phyloP scores from a whole-genome alignment of 2,329 filamentous ascomycete genomes.

The Aspergillus hiratsukae region DNA sequence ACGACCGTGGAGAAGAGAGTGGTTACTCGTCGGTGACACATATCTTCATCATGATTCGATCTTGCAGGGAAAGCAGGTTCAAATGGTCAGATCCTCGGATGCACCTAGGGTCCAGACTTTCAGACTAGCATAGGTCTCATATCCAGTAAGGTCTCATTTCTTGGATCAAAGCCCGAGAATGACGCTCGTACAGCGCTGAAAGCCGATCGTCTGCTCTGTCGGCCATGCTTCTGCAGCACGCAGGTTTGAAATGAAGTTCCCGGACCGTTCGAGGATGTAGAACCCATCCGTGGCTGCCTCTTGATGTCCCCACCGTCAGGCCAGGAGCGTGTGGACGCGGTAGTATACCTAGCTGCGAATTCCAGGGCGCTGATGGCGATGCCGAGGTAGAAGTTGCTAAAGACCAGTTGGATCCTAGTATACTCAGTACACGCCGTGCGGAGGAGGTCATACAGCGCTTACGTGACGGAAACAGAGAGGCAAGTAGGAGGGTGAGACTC shows the following conservation, averaged over 20 bases:
- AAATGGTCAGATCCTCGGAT: background rate
- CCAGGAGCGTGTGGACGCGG: slow-evolving; percentile 56
- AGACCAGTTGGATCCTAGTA: slow-evolving; percentile 58
- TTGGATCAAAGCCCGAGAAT: slow-evolving; percentile 16
- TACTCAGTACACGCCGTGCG: background rate
- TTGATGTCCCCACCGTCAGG: slow-evolving; percentile 62
- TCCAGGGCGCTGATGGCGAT: slow-evolving; percentile 57
- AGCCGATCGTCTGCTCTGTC: slow-evolving; percentile 53
- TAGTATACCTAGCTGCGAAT: slow-evolving; percentile 54
- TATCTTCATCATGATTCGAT: background rate
- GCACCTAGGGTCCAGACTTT: background rate
- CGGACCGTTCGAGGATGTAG: slow-evolving; percentile 62
- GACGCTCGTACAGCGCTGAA: slow-evolving; percentile 44
- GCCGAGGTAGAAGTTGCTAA: slow-evolving; percentile 62
- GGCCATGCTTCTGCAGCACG: slow-evolving; percentile 56
- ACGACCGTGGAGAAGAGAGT: background rate
- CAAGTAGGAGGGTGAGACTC: slow-evolving; percentile 52
- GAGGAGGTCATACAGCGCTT: slow-evolving; percentile 11
- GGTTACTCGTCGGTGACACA: background rate
- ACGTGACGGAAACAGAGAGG: slow-evolving; percentile 58
- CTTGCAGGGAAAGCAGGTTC: background rate
- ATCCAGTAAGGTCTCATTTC: background rate
- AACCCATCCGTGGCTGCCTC: slow-evolving; percentile 58
- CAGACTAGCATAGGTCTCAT: background rate
- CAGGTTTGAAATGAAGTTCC: slow-evolving; percentile 60